phyloP scores from a whole-genome alignment of 768 basidiomycete genomes.

The Boletus bicolor region DNA sequence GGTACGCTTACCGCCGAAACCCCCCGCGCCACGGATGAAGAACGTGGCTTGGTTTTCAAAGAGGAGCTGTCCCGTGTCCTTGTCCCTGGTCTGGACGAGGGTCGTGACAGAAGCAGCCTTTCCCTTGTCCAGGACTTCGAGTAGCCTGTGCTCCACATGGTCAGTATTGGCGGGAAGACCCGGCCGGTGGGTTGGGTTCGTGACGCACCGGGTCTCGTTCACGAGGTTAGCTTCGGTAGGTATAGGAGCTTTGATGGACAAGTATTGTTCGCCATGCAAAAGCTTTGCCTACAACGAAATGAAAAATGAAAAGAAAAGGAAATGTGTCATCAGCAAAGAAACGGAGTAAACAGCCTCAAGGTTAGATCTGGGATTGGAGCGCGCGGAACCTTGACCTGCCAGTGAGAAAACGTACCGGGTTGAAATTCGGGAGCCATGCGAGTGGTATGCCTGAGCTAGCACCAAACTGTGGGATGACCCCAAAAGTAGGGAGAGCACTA shows the following conservation, averaged over 20 bases:
- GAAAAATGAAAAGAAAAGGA: background rate
- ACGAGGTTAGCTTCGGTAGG: constrained; percentile 81
- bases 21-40: constrained; percentile 92
- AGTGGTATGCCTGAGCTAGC: constrained; percentile 64
- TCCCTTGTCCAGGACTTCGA: constrained; percentile 86
- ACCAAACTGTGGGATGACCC: constrained; percentile 87
- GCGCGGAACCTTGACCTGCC: background rate
- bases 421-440: constrained; percentile 94
- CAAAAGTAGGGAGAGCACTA: constrained; percentile 86
- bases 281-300: constrained; percentile 68
- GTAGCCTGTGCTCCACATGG: constrained; percentile 41
- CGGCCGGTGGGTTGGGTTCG: constrained; percentile 16
- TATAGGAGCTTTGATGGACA: constrained; percentile 81
- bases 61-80: constrained; percentile 69
- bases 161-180: constrained; percentile 9
- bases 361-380: background rate
- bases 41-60: constrained; percentile 93
- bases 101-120: constrained; percentile 90
- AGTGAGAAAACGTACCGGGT: constrained; percentile 58
- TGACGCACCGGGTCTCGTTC: constrained; percentile 59
- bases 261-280: constrained; percentile 96
- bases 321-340: background rate
- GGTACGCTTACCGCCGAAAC: constrained; percentile 87
- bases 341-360: background rate
- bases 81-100: constrained; percentile 78